These are phyloP conservation scores for Ascochyta viciae-villosae DNA, from an alignment of 2,329 filamentous ascomycete species.

Conservation along the genomic window DNA sequence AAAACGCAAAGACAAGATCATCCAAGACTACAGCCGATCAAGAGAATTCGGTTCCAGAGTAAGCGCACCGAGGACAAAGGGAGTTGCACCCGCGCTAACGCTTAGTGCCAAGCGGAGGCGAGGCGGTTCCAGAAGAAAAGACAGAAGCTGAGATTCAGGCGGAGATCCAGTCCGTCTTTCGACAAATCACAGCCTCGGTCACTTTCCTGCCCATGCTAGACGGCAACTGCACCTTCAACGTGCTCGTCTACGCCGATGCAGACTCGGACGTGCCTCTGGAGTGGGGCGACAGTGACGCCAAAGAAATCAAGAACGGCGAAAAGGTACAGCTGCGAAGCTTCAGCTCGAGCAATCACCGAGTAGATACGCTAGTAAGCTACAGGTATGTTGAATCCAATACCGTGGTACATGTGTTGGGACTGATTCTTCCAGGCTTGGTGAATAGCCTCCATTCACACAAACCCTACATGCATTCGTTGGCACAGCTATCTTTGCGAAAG, in stretches of 20 bases:
- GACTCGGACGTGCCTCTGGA: slow-evolving; percentile 96
- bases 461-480: slow-evolving; percentile 10
- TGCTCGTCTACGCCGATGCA: slow-evolving; percentile 95
- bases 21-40: slow-evolving; percentile 65
- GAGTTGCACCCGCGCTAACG: not conserved
- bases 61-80: slow-evolving; percentile 33
- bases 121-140: slow-evolving; percentile 66
- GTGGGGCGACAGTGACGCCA: slow-evolving; percentile 98
- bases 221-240: slow-evolving; percentile 97
- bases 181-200: slow-evolving; percentile 96
- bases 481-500: slow-evolving; percentile 9
- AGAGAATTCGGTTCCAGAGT: slow-evolving; percentile 71
- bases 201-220: slow-evolving; percentile 94
- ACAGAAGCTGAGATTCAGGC: slow-evolving; percentile 92
- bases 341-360: slow-evolving; percentile 91
- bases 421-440: slow-evolving; percentile 15
- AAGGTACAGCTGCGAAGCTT: slow-evolving; percentile 95
- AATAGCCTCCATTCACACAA: slow-evolving; percentile 11
- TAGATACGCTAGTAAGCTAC: slow-evolving; percentile 96
- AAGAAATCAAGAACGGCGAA: slow-evolving; percentile 93
- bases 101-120: slow-evolving; percentile 38
- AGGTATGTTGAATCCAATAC: slow-evolving; percentile 52
- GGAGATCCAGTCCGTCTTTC: slow-evolving; percentile 95
- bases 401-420: slow-evolving; percentile 19
- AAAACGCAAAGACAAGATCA: slow-evolving; percentile 57